Percentiles rank a stretch among this genome's conserved stretches.
These are phyloP conservation scores for Beauveria bassiana DNA, from an alignment of 2,329 filamentous ascomycete genomes.

Conservation along the genomic window DNA sequence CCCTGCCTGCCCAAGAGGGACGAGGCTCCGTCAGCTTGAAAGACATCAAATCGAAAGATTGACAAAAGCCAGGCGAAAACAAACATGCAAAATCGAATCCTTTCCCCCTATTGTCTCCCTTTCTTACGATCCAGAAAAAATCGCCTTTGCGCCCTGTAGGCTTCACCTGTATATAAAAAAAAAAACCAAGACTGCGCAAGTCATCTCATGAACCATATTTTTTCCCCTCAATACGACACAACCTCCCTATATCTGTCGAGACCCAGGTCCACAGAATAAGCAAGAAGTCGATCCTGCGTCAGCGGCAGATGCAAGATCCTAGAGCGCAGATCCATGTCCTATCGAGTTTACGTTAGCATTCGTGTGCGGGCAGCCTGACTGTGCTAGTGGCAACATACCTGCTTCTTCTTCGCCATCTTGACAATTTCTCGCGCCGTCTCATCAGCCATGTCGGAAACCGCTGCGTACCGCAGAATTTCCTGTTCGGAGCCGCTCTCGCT, in stretches of 20 bases:
- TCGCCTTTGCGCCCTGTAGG: constrained; percentile 3
- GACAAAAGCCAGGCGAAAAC: not conserved
- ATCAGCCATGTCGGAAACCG: constrained; percentile 74
- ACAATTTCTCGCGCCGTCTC: constrained; percentile 61
- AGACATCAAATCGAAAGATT: not conserved
- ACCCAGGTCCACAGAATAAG: constrained; percentile 63
- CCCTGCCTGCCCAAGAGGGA: not conserved
- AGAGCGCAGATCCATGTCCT: constrained; percentile 30
- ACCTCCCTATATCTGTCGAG: constrained; percentile 60
- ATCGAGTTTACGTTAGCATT: not conserved
- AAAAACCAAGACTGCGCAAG: not conserved
- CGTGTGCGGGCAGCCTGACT: not conserved
- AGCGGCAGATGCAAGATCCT: constrained; percentile 53
- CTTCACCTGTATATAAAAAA: constrained; percentile 5
- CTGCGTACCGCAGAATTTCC: constrained; percentile 53
- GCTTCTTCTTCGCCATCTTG: constrained; percentile 44
- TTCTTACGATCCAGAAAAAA: not conserved
- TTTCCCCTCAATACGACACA: constrained; percentile 37
- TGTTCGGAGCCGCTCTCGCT: constrained; percentile 34
- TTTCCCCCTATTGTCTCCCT: not conserved
- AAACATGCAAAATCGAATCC: not conserved
- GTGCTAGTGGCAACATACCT: constrained; percentile 35
- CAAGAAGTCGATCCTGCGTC: constrained; percentile 64
- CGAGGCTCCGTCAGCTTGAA: not conserved
- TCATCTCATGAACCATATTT: not conserved